Base-by-base conservation (phyloP, 352 stramenopile species). In the Phytophthora palmivora region DNA sequence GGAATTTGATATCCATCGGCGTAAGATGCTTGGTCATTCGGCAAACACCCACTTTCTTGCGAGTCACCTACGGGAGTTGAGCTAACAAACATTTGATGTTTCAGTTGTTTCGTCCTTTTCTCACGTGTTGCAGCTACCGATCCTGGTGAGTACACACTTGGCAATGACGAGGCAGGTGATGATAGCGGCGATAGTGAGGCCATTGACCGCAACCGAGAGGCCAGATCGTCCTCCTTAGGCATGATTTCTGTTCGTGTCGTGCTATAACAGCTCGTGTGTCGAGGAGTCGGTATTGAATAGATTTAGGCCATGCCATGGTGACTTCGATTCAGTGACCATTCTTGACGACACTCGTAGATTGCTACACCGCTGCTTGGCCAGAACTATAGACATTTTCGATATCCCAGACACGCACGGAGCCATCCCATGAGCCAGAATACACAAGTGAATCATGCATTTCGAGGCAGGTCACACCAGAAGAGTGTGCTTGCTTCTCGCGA, bases 371-470 rank as follows among this genome's bases (percentile, higher is more conserved):
- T 4, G 39, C 63, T 49, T 68, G 58, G 12, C 44, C 46, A 53
- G 64, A 65, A 47, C 28, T 61, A 33, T 22, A 53, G 15, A 76
- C 42, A 24, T 72, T 72, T 28, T 91, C 82, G 39, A 93, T 67
- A 58, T 90, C 81, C 78, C 79, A 93, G 2, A 92, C 59, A 1
- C 82, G 78, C 16, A 92, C 61, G 15, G 79, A 78, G 47, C 86
- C 86, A 58, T 95, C 86, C 83, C 83, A 94, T 4, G 84, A 88
- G 12, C 74, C 72, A 32, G 86, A 92, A 63, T 85, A 87, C 41
- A 94, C 78, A 26, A 81, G 58, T 24, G 82, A 74, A 64, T 92
- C 81, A 2, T 70, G 76, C 36, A 93, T 72, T 54, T 70, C 72
- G 26, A 91, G 73, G 54, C 71, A 74, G 58, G 84, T 89, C 10